phyloP scores from a whole-genome alignment of 495 filamentous ascomycete genomes.

The Aspergillus avenaceus region DNA sequence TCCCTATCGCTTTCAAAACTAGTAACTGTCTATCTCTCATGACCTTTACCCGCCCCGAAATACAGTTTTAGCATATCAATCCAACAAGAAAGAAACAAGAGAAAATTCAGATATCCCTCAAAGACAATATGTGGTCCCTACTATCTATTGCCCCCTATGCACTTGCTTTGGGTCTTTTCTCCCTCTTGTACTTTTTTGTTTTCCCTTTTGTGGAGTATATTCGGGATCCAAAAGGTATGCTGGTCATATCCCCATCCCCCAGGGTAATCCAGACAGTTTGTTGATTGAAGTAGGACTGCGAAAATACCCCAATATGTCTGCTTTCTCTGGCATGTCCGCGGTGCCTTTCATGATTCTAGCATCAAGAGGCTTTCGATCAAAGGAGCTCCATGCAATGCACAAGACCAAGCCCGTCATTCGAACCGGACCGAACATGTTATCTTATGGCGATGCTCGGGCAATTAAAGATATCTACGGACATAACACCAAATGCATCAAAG shows the following conservation, averaged over 20 bases:
- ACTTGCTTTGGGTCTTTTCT: slow-evolving; percentile 16
- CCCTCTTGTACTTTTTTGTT: slow-evolving; percentile 37
- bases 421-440: slow-evolving; percentile 49
- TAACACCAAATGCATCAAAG: slow-evolving; percentile 46
- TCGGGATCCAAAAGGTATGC: slow-evolving; percentile 40
- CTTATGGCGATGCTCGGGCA: slow-evolving; percentile 40
- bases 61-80: no score
- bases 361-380: slow-evolving; percentile 39
- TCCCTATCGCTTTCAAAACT: no score
- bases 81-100: neutral
- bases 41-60: no score
- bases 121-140: slow-evolving; percentile 15
- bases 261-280: neutral
- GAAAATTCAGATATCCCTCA: no score
- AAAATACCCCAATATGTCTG: slow-evolving; percentile 42
- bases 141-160: slow-evolving; percentile 26
- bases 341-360: slow-evolving; percentile 44
- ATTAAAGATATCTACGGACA: slow-evolving; percentile 58
- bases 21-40: no score
- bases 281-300: slow-evolving; percentile 34
- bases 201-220: slow-evolving; percentile 39
- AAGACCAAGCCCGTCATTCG: slow-evolving; percentile 44
- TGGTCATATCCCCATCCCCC: no score
- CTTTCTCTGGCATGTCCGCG: slow-evolving; percentile 41
- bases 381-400: slow-evolving; percentile 37